Conservation (phyloP, 768 basidiomycete genomes). For the Kwoniella europaea region DNA sequence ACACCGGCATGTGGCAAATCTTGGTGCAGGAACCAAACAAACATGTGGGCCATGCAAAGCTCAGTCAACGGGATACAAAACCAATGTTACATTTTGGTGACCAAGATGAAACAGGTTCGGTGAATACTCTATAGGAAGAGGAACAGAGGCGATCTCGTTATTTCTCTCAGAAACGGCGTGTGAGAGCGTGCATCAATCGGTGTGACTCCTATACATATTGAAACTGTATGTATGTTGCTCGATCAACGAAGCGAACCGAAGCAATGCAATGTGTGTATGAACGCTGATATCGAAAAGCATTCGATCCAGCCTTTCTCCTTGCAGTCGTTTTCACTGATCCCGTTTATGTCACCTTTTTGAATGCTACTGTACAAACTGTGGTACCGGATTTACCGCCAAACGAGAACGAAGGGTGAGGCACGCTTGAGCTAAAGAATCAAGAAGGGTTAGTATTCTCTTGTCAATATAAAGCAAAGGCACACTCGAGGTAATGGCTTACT, state of each 20-base stretch:
- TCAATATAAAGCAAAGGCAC: constrained; percentile 30
- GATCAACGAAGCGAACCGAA: neutral
- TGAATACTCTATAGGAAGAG: neutral
- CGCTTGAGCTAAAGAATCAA: constrained; percentile 44
- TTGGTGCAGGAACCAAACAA: constrained; percentile 22
- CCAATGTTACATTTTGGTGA: neutral
- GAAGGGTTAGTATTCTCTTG: no score
- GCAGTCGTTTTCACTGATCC: no score
- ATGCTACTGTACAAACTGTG: constrained; percentile 56
- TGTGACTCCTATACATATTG: neutral
- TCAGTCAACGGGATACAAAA: constrained; percentile 1
- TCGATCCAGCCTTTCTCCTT: neutral
- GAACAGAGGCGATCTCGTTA: constrained; percentile 2
- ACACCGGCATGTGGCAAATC: neutral
- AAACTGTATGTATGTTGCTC: neutral
- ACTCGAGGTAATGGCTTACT: constrained; percentile 51
- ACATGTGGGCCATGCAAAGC: neutral
- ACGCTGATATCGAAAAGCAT: neutral
- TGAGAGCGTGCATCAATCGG: no score
- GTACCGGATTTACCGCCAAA: constrained; percentile 58
- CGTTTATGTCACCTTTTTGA: constrained; percentile 40
- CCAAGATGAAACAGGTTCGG: neutral
- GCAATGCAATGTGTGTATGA: neutral
- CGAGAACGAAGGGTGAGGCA: constrained; percentile 57
- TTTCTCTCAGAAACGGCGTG: no score